A percentile compares a stretch with the other conserved stretches of the same genome.
Conservation (phyloP, 371 early-diverging fungal species). For the Fennellomyces sp. region DNA sequence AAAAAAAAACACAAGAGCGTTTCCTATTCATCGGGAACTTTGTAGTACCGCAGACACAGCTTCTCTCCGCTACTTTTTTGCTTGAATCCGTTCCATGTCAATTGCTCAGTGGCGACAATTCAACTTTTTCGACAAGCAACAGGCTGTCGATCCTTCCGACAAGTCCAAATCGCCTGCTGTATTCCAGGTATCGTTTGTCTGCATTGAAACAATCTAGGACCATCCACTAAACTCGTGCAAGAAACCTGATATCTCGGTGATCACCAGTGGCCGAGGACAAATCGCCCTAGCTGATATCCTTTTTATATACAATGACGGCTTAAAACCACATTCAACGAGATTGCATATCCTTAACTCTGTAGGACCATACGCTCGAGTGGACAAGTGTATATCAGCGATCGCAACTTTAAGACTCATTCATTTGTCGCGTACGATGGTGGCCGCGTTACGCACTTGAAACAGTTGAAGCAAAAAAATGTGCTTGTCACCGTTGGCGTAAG, state of each 20-base stretch:
- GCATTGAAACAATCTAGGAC: neutral
- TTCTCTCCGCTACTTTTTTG: neutral
- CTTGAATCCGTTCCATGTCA: constrained; percentile 31
- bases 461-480: constrained; percentile 72
- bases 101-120: constrained; percentile 75
- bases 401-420: constrained; percentile 67
- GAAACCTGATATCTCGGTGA: constrained; percentile 48
- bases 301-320: constrained; percentile 15
- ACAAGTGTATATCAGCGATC: constrained; percentile 69
- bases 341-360: constrained; percentile 32
- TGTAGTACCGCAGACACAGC: neutral
- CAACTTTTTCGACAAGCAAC: constrained; percentile 80
- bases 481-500: constrained; percentile 77
- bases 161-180: constrained; percentile 62
- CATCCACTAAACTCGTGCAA: neutral
- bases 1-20: constrained; percentile 8
- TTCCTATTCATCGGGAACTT: neutral
- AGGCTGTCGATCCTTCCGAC: constrained; percentile 62
- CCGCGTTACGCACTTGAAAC: constrained; percentile 81
- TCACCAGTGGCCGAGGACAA: constrained; percentile 61
- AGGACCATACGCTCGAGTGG: constrained; percentile 59
- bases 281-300: constrained; percentile 59
- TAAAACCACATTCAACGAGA: neutral
- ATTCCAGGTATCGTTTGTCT: constrained; percentile 59
- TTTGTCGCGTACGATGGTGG: constrained; percentile 75